phyloP scores from a whole-genome alignment of 2,329 filamentous ascomycete species.

The Colletotrichum sp. region DNA sequence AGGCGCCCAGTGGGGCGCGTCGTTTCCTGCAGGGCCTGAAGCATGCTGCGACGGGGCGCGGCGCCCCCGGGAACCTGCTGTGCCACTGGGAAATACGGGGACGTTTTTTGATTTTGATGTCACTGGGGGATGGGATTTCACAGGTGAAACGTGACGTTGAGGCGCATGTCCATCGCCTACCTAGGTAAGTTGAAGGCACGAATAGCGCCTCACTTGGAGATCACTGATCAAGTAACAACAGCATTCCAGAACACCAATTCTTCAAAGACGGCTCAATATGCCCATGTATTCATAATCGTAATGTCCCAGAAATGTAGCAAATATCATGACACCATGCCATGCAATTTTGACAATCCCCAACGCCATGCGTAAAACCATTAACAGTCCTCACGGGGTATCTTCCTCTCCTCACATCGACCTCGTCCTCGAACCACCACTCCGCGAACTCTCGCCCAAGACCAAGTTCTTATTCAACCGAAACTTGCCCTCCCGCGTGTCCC shows the following conservation, averaged over 20 bases:
- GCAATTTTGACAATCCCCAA: neutral
- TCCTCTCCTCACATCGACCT: neutral
- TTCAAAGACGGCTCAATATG: neutral
- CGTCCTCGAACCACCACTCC: neutral
- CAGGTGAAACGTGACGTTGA: neutral
- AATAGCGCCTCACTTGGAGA: neutral
- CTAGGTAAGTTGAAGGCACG: neutral
- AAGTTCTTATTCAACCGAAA: neutral
- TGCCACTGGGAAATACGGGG: neutral
- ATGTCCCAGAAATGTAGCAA: neutral
- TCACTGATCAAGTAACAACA: neutral
- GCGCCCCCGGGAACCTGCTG: neutral
- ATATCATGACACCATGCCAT: neutral
- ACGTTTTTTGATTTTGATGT: neutral
- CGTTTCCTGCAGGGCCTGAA: neutral
- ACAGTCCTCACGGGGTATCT: neutral
- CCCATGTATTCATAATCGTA: neutral
- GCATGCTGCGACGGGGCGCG: neutral
- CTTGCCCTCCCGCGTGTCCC: slow-evolving; percentile 8
- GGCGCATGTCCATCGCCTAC: neutral
- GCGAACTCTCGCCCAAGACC: neutral
- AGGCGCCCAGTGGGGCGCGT: neutral
- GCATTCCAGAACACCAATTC: neutral
- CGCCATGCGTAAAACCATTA: neutral
- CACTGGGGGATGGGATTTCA: neutral